These are phyloP conservation scores for Aspergillus sojae DNA, from an alignment of 2,329 filamentous ascomycete genomes.

Conservation along the genomic window DNA sequence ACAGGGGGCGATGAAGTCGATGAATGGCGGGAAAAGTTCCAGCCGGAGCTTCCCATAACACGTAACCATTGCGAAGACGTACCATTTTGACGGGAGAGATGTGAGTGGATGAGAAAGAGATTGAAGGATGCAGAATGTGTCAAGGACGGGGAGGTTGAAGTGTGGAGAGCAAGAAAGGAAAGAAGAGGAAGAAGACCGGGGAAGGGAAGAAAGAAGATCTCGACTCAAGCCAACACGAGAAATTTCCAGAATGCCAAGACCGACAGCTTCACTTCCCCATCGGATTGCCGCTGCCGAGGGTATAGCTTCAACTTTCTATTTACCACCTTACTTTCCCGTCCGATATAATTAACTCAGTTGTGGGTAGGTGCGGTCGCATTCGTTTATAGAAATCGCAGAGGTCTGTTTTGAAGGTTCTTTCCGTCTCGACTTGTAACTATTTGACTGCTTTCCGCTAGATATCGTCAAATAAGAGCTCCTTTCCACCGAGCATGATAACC, in stretches of 20 bases:
- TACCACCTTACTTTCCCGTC: neutral
- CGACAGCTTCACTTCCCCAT: slow-evolving; percentile 22
- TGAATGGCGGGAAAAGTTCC: slow-evolving; percentile 13
- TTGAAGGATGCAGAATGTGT: slow-evolving; percentile 5
- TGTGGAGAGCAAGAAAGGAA: slow-evolving; percentile 31
- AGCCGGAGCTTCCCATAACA: slow-evolving; percentile 1
- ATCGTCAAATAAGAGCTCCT: slow-evolving; percentile 7
- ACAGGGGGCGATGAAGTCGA: neutral
- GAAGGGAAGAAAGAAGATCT: slow-evolving; percentile 34
- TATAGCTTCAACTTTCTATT: slow-evolving; percentile 11
- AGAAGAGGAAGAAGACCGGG: slow-evolving; percentile 33
- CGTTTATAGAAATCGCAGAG: neutral
- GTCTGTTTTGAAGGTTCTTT: too few relatives aligned
- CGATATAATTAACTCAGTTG: neutral
- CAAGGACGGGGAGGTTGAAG: slow-evolving; percentile 21
- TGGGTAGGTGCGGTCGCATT: neutral
- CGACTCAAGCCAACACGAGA: slow-evolving; percentile 36
- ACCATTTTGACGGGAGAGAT: slow-evolving; percentile 27
- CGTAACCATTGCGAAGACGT: slow-evolving; percentile 15
- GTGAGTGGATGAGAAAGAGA: neutral
- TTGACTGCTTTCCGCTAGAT: neutral
- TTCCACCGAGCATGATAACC: slow-evolving; percentile 12
- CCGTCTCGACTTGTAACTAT: neutral
- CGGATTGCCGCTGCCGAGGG: slow-evolving; percentile 34
- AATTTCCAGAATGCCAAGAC: slow-evolving; percentile 51